These are phyloP conservation scores for Amanita brunnescens DNA, from an alignment of 768 basidiomycete genomes.

Conservation along the genomic window DNA sequence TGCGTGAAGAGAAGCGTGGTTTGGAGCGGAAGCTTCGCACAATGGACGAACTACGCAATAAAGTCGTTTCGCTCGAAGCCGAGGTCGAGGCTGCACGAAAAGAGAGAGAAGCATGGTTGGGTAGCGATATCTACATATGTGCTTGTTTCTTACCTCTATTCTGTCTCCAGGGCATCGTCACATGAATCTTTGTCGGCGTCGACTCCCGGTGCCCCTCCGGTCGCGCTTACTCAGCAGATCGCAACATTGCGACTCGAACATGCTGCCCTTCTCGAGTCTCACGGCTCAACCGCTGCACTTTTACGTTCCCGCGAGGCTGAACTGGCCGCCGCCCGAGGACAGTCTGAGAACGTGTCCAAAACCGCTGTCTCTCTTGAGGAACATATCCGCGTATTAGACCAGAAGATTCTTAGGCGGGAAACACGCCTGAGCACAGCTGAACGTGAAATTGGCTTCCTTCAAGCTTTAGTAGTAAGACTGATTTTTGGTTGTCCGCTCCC, in stretches of 20 bases:
- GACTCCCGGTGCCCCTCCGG: conserved; percentile 6
- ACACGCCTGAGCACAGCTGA: conserved; percentile 30
- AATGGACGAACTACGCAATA: conserved; percentile 47
- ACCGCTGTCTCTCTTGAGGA: conserved; percentile 24
- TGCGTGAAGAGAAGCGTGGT: conserved; percentile 65
- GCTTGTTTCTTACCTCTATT: neutral
- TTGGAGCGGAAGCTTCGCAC: conserved; percentile 44
- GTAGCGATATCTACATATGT: neutral
- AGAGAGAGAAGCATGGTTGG: conserved; percentile 51
- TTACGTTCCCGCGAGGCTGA: conserved; percentile 48
- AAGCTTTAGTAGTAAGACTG: conserved; percentile 53
- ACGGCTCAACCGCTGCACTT: conserved; percentile 47
- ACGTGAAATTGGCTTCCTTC: conserved; percentile 56
- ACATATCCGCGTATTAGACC: conserved; percentile 31
- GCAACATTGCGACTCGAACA: conserved; percentile 53
- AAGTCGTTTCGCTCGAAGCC: conserved; percentile 49
- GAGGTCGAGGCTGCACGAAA: conserved; percentile 52
- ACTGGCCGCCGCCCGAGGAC: conserved; percentile 29
- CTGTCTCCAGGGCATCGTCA: conserved; percentile 1
- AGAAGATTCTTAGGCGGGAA: conserved; percentile 23
- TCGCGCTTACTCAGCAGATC: conserved; percentile 50
- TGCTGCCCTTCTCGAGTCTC: conserved; percentile 57
- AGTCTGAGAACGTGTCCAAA: conserved; percentile 27
- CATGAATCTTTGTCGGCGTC: neutral
- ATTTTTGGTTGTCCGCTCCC: neutral